Evolutionary conservation across 805 yeast species (phyloP).

Genomic region (Wickerhamomyces bisporus): DNA sequence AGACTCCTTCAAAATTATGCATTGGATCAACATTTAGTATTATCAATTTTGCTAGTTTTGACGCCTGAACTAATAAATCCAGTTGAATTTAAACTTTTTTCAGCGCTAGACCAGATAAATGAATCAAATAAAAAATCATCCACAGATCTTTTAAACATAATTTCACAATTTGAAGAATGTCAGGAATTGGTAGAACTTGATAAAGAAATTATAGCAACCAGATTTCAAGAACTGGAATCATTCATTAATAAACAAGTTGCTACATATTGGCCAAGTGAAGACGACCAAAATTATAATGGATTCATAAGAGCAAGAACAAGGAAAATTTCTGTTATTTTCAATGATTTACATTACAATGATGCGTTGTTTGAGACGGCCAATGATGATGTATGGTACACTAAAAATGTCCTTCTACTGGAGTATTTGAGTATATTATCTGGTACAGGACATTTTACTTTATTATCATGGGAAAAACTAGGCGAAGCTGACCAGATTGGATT

Average conservation of each 20-base stretch:
- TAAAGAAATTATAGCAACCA: not conserved
- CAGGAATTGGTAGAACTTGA: not conserved
- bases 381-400: conserved; percentile 22
- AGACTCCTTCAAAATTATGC: no score
- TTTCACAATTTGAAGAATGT: not conserved
- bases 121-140: no score
- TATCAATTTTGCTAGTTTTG: no score
- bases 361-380: conserved; percentile 19
- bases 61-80: no score
- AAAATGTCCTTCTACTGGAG: conserved; percentile 25
- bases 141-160: not conserved
- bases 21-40: no score
- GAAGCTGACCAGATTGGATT: conserved; percentile 11
- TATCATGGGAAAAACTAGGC: conserved; percentile 19
- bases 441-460: no score
- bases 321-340: not conserved
- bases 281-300: not conserved
- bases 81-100: no score
- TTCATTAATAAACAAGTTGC: not conserved
- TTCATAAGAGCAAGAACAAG: conserved; percentile 11
- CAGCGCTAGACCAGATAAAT: no score
- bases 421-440: conserved; percentile 18
- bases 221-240: not conserved
- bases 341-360: conserved; percentile 11
- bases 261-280: not conserved